Percentiles rank a stretch among this genome's conserved stretches.
Conservation (phyloP, 768 basidiomycete species). For the Sarcodon sp. region DNA sequence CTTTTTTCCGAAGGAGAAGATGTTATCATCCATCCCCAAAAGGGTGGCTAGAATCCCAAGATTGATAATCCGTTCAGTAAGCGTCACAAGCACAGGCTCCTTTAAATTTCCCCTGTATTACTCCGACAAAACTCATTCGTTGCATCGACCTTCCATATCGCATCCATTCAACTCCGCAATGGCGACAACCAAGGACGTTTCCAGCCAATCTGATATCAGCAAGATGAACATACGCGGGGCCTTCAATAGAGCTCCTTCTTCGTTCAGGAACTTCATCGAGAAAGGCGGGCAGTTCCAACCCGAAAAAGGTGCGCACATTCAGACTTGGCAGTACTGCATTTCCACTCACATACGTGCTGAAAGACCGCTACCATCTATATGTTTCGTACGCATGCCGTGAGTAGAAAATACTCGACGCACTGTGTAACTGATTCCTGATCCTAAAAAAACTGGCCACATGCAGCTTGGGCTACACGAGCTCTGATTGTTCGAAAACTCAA, state of each 20-base stretch:
- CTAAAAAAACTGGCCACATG: neutral
- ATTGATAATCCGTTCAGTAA: no score
- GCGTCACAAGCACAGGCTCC: no score
- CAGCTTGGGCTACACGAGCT: constrained; percentile 90
- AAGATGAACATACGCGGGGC: constrained; percentile 52
- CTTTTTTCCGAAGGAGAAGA: no score
- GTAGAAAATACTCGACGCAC: no score
- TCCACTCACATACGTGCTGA: neutral
- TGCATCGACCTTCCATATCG: no score
- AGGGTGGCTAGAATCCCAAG: no score
- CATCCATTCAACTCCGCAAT: no score
- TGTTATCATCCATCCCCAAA: no score
- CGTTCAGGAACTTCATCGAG: constrained; percentile 43
- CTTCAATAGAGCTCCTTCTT: constrained; percentile 43
- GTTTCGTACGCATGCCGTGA: constrained; percentile 79
- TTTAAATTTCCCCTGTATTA: no score
- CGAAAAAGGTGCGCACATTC: constrained; percentile 49
- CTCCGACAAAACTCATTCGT: no score
- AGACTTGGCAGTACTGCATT: neutral
- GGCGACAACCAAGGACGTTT: constrained; percentile 13
- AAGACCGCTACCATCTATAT: constrained; percentile 87
- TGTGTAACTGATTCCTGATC: neutral
- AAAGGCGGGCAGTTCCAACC: constrained; percentile 53
- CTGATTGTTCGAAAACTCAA: constrained; percentile 87
- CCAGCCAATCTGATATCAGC: constrained; percentile 35